phyloP scores from a whole-genome alignment of 768 basidiomycete species.

The Mycena sanguinolenta region DNA sequence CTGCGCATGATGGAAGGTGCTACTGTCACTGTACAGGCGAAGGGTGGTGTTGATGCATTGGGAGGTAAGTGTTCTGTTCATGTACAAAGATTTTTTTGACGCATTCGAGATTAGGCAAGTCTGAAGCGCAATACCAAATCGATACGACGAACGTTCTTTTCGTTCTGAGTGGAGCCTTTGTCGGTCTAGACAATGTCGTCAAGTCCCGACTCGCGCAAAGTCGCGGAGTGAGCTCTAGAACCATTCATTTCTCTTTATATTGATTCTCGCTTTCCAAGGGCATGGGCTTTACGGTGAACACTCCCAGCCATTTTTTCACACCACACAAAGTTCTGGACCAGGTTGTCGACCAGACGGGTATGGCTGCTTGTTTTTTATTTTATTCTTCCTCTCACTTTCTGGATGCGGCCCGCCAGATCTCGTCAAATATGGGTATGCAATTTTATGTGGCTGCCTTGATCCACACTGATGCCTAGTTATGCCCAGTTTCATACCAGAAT shows the following conservation, averaged over 20 bases:
- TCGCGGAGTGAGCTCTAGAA: conserved; percentile 63
- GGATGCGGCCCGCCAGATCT: conserved; percentile 65
- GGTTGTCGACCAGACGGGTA: conserved; percentile 78
- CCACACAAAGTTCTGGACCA: conserved; percentile 72
- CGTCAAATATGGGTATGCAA: conserved; percentile 80
- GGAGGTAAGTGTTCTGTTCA: conserved; percentile 43
- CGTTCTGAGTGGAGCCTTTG: conserved; percentile 94
- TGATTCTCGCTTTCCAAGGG: conserved; percentile 62
- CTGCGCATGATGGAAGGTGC: conserved; percentile 96
- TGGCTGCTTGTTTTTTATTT: conserved; percentile 25
- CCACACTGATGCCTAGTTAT: conserved; percentile 20
- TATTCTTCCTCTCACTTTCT: conserved; percentile 1
- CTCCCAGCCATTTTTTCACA: conserved; percentile 71
- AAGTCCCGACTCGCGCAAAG: conserved; percentile 80
- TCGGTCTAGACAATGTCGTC: conserved; percentile 88
- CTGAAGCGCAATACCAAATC: conserved; percentile 76
- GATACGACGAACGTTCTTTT: conserved; percentile 96
- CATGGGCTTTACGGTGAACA: conserved; percentile 84
- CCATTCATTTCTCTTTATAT: conserved; percentile 21
- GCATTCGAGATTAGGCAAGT: conserved; percentile 54
- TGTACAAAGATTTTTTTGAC: conserved; percentile 2
- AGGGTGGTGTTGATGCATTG: conserved; percentile 66
- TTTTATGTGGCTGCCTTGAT: neutral
- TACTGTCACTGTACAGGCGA: conserved; percentile 83
- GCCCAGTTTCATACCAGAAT: conserved; percentile 91